Conservation (phyloP, 306 rosid genomes). For the Castanea sativa region DNA sequence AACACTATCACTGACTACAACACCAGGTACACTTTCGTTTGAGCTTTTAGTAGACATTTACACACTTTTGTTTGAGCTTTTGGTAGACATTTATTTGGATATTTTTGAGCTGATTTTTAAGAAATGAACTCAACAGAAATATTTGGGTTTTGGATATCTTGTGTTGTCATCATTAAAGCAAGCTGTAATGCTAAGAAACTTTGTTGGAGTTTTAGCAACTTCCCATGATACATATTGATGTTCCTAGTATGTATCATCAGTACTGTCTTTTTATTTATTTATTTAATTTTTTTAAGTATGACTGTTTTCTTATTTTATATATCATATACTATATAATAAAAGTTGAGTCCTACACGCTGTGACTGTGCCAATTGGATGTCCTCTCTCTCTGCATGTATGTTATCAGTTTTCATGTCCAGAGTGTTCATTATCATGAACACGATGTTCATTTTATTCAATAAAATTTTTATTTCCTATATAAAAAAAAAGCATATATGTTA, state of each 20-base stretch:
- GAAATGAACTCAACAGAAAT: neutral
- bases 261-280: neutral
- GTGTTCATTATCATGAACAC: too few relatives aligned
- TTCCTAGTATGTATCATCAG: neutral
- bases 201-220: neutral
- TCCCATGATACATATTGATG: neutral
- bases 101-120: neutral
- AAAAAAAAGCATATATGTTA: too few relatives aligned
- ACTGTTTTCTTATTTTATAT: too few relatives aligned
- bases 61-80: slow-evolving; percentile 16
- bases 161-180: neutral
- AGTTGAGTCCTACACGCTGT: too few relatives aligned
- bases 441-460: too few relatives aligned
- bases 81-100: neutral
- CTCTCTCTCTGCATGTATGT: slow-evolving; percentile 1
- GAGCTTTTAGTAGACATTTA: neutral
- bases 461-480: too few relatives aligned
- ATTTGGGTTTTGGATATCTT: neutral
- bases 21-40: slow-evolving; percentile 61
- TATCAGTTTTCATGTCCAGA: too few relatives aligned
- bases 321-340: too few relatives aligned
- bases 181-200: neutral
- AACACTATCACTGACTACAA: slow-evolving; percentile 77
- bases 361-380: too few relatives aligned
- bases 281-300: too few relatives aligned